Evolutionary conservation across 2,329 filamentous ascomycete species (phyloP).

Genomic region (Aspergillus ruber): DNA sequence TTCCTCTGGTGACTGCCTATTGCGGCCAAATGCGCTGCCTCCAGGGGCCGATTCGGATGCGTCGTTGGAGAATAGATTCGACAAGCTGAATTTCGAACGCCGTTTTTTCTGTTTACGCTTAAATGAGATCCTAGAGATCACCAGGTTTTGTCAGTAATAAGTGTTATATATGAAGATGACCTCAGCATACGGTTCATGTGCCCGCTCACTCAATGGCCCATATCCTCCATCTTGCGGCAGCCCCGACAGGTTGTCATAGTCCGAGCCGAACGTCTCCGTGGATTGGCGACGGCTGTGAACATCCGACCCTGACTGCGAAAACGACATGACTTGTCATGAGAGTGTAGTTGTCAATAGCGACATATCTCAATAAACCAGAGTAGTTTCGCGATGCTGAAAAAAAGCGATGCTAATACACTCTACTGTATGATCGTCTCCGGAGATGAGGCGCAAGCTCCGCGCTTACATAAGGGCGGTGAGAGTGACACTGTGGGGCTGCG

Average conservation of each 20-base stretch:
- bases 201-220: slow-evolving; percentile 24
- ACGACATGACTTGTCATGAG: slow-evolving; percentile 21
- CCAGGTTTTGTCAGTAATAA: slow-evolving; percentile 2
- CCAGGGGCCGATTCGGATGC: slow-evolving; percentile 19
- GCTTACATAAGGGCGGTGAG: slow-evolving; percentile 22
- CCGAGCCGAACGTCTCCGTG: slow-evolving; percentile 8
- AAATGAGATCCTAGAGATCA: slow-evolving; percentile 31
- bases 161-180: neutral
- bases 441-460: slow-evolving; percentile 23
- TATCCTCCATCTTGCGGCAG: slow-evolving; percentile 15
- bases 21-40: slow-evolving; percentile 15
- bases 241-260: slow-evolving; percentile 15
- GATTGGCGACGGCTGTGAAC: slow-evolving; percentile 11
- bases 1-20: slow-evolving; percentile 20
- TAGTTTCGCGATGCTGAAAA: slow-evolving; percentile 1
- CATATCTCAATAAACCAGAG: slow-evolving; percentile 2
- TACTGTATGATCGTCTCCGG: slow-evolving; percentile 6
- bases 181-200: slow-evolving; percentile 30
- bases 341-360: slow-evolving; percentile 12
- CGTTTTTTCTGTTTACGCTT: slow-evolving; percentile 37
- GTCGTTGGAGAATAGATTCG: slow-evolving; percentile 31
- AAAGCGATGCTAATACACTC: neutral
- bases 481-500: slow-evolving; percentile 19
- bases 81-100: slow-evolving; percentile 33
- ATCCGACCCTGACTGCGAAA: slow-evolving; percentile 16